Evolutionary conservation across 1,284 basidiomycete species (phyloP), one percentile per base, ranked within the genome.

Genomic region (Athelia psychrophila): DNA sequence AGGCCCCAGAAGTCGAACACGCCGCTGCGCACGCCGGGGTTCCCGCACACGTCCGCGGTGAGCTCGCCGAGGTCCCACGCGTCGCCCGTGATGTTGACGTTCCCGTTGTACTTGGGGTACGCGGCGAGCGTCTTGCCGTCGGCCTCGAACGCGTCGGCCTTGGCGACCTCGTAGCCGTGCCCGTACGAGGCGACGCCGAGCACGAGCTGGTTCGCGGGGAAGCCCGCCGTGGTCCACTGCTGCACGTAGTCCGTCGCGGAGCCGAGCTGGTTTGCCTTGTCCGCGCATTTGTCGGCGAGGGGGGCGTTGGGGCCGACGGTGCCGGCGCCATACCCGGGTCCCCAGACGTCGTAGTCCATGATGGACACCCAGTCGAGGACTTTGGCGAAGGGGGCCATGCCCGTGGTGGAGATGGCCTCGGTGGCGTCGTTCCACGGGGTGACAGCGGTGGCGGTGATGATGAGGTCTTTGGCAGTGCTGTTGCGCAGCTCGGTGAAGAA

Each of bases 341-440:
- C 78, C 77, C 79, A 90, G 51, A 93, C 74, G 64, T 95, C 93
- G 71, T 95, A 95, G 73, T 91, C 91, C n/a, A 95, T 95, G 63
- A 95, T 77, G 48, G 67, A 63, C 54, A 95, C 83, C 73, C 84
- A 91, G 66, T 95, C 91, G 36, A 95, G 77, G 20, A 84, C 77
- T 38, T 78, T 59, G 8, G 84, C 84, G 61, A 91, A 95, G 1
- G 59, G 79, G 4, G 83, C 81, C n/a, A 95, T 80, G 64, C 93
- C 78, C 2, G 69, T 67, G 51, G 84, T 70, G 0, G 90, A 83
- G 9, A 58, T 64, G 9, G 86, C 85, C 49, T 78, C 70, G 1
- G 77, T 44, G 50, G 79, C 86, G 9, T 74, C 69, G 73, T 87
- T 95, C 1, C 93, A 88, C 44, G 64, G 74, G 52, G 87, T 74